Evolutionary conservation across 202 grass and related monocot species (phyloP).

Genomic region (Musa balbisiana): DNA sequence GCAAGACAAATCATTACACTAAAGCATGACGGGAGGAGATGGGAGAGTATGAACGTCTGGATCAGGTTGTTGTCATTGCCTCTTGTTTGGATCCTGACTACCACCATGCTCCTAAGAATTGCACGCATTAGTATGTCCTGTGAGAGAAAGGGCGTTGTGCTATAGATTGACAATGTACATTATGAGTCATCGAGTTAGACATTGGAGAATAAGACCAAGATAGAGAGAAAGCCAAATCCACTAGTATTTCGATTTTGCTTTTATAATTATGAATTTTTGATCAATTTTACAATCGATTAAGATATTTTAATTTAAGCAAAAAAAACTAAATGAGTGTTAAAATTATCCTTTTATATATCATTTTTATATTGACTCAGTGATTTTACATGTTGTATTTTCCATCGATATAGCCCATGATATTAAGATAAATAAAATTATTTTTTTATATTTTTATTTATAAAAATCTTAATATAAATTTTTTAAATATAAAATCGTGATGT

Average conservation of each 20-base stretch:
- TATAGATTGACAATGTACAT: conserved; percentile 22
- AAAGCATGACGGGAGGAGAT: conserved; percentile 9
- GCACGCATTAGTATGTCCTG: conserved; percentile 14
- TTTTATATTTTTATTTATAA: no score
- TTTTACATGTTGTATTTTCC: no score
- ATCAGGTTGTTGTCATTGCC: conserved; percentile 28
- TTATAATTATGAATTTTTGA: not conserved
- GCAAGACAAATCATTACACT: not conserved
- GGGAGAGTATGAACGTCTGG: conserved; percentile 17
- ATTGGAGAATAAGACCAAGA: not conserved
- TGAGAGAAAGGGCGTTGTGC: conserved; percentile 21
- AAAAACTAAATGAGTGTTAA: no score
- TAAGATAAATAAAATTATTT: no score
- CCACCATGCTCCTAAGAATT: conserved; percentile 33
- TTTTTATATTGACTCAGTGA: no score
- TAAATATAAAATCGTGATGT: no score
- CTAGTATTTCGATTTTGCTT: not conserved
- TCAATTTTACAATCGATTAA: no score
- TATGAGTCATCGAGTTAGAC: not conserved
- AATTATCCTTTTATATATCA: no score
- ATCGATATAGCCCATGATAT: no score
- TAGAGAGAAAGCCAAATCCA: not conserved
- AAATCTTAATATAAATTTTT: no score
- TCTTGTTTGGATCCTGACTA: conserved; percentile 35
- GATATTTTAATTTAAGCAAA: no score